Evolutionary conservation across 176 grass and related monocot species (phyloP), one percentile per base, ranked within the genome.

Genomic region (Triticum dicoccoides): DNA sequence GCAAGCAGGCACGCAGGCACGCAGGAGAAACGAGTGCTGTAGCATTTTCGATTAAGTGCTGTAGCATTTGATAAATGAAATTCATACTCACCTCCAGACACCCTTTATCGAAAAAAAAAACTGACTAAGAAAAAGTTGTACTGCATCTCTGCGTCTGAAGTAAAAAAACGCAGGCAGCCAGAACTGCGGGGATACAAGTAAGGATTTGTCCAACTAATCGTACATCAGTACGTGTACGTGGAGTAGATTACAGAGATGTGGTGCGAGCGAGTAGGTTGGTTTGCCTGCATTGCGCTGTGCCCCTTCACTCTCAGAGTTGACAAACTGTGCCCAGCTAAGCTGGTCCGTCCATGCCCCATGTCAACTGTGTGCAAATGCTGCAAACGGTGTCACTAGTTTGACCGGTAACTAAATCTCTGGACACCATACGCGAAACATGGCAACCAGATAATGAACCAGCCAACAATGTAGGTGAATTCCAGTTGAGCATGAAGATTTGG

Each of bases 401-500:
- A 85, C 82, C 32, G 82, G 21, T 66, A 11, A 56, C 41, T 78
- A 70, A 80, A 27, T 61, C 67, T 35, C 5, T 23, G 25, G 67
- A 75, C 77, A 85, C 14, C 24, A 9, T 35, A 24, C 47, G 6
- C 27, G 61, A 85, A 85, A 81, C 39, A 41, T 35, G 87, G 69
- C 17, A 84, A 54, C 44, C 35, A 33, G 25, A 64, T 0, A 56
- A 54, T 23, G 32, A 39, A 54, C 41, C 32, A 42, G 8, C 23
- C 42, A 44, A 35, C 27, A 85, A 89, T 82, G 21, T 78, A 52
- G 78, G 84, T 90, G 79, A 86, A 82, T 64, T 90, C 73, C 84
- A 52, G 79, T 80, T 82, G 41, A 86, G 54, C 79, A 45, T 32
- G 41, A 47, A 74, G 71, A 47, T 74, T 74, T 33, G 33, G 25